Conservation (phyloP, 2,329 filamentous ascomycete genomes). For the Chrysoporthe puriensis region DNA sequence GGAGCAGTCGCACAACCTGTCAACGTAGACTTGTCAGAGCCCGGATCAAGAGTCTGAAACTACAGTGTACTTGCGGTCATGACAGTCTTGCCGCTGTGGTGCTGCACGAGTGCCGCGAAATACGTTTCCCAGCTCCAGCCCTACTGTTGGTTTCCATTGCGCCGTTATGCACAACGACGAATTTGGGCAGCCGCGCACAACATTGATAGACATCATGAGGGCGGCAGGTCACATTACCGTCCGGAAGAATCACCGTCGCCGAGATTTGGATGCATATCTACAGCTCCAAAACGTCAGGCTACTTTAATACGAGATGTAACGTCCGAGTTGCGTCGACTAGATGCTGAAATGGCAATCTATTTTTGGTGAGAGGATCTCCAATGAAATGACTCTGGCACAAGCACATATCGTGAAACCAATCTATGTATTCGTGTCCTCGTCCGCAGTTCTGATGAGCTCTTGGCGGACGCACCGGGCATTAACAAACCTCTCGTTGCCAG, state of each 20-base stretch:
- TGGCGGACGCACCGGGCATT: background rate
- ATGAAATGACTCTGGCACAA: background rate
- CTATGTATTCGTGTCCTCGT: background rate
- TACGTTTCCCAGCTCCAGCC: background rate
- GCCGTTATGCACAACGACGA: conserved; percentile 8
- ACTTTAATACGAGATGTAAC: background rate
- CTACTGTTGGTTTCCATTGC: conserved; percentile 7
- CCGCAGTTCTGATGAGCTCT: background rate
- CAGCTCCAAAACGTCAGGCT: background rate
- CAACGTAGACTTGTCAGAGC: background rate
- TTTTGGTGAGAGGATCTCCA: no score
- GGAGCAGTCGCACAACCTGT: background rate
- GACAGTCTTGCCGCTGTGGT: background rate
- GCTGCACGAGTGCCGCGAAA: conserved; percentile 6
- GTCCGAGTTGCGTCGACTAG: background rate
- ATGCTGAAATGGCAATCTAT: background rate
- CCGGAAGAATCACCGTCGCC: background rate
- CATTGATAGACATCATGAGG: background rate
- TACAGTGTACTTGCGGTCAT: background rate
- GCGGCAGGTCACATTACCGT: background rate
- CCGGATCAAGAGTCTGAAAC: background rate
- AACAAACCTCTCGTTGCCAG: background rate
- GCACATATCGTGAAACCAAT: background rate
- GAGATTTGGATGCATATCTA: background rate
- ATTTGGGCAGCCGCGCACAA: background rate